Conservation (phyloP, 768 basidiomycete species). For the Tricholoma furcatifolium region DNA sequence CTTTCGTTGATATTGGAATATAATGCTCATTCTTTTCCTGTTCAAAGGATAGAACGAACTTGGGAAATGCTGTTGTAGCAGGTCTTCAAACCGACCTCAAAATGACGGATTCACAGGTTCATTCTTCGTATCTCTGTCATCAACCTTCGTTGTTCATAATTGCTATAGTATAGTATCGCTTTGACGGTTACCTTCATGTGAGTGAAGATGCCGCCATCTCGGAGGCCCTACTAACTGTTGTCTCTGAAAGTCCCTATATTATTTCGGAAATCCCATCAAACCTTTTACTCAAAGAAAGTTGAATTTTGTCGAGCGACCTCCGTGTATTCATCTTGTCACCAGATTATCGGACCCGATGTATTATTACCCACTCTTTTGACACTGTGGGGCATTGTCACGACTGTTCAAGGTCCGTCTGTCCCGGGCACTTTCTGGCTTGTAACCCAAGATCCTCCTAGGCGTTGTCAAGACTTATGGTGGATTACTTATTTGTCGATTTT, state of each 20-base stretch:
- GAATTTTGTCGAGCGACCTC: not conserved
- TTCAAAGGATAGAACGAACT: constrained; percentile 17
- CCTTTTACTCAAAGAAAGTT: constrained; percentile 31
- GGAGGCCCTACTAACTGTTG: not conserved
- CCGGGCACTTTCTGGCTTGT: constrained; percentile 31
- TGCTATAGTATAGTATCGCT: constrained; percentile 16
- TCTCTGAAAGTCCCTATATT: constrained; percentile 13
- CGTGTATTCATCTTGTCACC: constrained; percentile 7
- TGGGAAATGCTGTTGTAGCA: constrained; percentile 22
- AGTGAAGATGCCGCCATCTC: not conserved
- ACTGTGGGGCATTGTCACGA: constrained; percentile 44
- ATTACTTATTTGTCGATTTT: constrained; percentile 47
- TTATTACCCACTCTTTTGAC: constrained; percentile 44
- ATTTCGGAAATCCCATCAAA: constrained; percentile 41
- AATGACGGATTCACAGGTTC: constrained; percentile 17
- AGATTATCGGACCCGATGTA: constrained; percentile 42
- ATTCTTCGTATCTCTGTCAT: not conserved
- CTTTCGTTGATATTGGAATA: not conserved
- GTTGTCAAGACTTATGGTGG: constrained; percentile 11
- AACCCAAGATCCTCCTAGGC: constrained; percentile 21
- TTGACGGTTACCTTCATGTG: constrained; percentile 21
- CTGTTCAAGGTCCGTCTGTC: constrained; percentile 37
- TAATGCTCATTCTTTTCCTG: not conserved
- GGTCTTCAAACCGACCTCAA: constrained; percentile 20
- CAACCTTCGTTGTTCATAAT: not conserved